Evolutionary conservation across 192 early-diverging fungal species (phyloP), one percentile per base, ranked within the genome.

Genomic region (Bifiguratus adelaidae): DNA sequence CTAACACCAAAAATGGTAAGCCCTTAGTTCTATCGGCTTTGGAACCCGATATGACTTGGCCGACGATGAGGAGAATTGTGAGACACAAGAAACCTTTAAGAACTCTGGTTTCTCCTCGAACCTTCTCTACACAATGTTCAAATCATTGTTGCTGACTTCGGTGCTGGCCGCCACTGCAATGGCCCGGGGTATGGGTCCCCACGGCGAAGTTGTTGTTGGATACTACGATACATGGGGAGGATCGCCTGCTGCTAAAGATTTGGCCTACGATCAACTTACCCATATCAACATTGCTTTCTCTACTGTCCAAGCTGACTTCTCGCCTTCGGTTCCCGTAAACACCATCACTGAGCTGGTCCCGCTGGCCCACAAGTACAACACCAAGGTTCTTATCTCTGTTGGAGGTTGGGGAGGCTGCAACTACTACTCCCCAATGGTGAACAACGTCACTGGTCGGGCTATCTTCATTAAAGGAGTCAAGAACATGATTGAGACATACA

Each of bases 391-490:
- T 12, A 36, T 85, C 7, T 70, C 78, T 3, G 66, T 87, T 21
- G 85, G 85, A 40, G 74, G 77, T 3, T 80, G 77, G 77, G 59
- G 63, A 12, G 71, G 74, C 3, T 74, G 69, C 23, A 59, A 62
- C 37, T 46, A 70, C 55, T 41, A 75, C 20, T 68, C 67, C 41
- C 48, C 53, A 4, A 49, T 78, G 12, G 53, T 71, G 29, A 56
- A 48, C 19, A 47, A 52, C 47, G 18, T 41, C 7, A 13, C 26
- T 6, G 57, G 54, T 34, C 62, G 71, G 26, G 30, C 16, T 13
- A 23, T 22, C 3, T 50, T 72, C 54, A 60, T 65, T 25, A 37
- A 49, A 11, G 54, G 63, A 13, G 58, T 74, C 43, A 50, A 65
- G 15, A n/a, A 47, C 13, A 62, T 63, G 47, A 48, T 69, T 27